Percentiles rank a stretch among this genome's conserved stretches.
Conservation (phyloP, 306 rosid species). For the Quercus parvula region DNA sequence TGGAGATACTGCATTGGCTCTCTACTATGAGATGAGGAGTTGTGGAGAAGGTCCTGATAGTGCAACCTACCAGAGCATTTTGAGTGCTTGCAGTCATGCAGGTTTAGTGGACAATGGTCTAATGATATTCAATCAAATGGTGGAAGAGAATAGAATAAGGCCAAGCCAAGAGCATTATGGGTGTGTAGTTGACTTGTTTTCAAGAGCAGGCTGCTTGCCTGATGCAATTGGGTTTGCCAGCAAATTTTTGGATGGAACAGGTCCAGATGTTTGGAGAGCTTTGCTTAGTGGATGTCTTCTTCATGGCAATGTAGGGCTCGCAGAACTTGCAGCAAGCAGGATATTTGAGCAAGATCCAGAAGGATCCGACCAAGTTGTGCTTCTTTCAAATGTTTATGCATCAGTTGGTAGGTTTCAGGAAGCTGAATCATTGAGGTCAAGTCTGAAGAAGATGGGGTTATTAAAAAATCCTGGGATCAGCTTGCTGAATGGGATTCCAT, state of each 20-base stretch:
- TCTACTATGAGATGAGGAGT: conserved; percentile 8
- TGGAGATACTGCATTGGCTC: conserved; percentile 2
- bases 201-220: conserved; percentile 13
- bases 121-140: conserved; percentile 5
- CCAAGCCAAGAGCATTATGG: conserved; percentile 13
- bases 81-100: conserved; percentile 15
- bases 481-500: neutral
- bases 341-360: neutral
- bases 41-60: conserved; percentile 2
- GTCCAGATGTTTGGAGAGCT: conserved; percentile 16
- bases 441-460: neutral
- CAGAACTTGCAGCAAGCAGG: conserved; percentile 8
- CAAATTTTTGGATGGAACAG: conserved; percentile 1
- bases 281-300: conserved; percentile 16
- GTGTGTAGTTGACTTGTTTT: conserved; percentile 12
- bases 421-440: conserved; percentile 9
- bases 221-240: neutral
- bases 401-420: conserved; percentile 20
- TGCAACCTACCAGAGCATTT: conserved; percentile 9
- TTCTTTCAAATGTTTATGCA: conserved; percentile 15
- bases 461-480: conserved; percentile 8
- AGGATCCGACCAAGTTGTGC: conserved; percentile 3
- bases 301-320: conserved; percentile 7
- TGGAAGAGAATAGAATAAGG: conserved; percentile 1
- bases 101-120: conserved; percentile 14